phyloP scores from a whole-genome alignment of 2,329 filamentous ascomycete genomes.

The Calonectria montana region DNA sequence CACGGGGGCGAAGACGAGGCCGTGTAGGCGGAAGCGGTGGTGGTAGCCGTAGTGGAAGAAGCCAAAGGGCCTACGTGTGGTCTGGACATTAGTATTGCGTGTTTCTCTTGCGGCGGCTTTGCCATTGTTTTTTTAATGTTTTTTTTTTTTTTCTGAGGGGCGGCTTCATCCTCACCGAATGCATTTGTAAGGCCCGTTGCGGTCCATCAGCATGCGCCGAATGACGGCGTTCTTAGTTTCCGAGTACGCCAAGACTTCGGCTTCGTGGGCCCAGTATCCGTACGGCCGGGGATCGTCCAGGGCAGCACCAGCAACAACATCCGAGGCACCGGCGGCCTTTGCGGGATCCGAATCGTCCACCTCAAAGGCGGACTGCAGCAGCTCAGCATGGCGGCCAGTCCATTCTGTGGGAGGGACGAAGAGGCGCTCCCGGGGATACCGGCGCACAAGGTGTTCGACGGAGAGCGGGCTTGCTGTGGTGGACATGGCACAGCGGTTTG shows the following conservation, averaged over 20 bases:
- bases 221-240: conserved; percentile 37
- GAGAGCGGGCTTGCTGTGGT: neutral
- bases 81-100: neutral
- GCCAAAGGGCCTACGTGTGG: conserved; percentile 31
- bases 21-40: conserved; percentile 37
- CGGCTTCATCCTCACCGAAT: conserved; percentile 24
- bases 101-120: rapidly evolving
- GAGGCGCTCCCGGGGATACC: conserved; percentile 39
- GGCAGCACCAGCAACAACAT: neutral
- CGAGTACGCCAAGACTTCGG: conserved; percentile 33
- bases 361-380: conserved; percentile 32
- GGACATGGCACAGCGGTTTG: neutral
- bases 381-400: conserved; percentile 32
- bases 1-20: conserved; percentile 29
- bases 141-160: rapidly evolving
- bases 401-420: conserved; percentile 40
- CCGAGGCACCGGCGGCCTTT: neutral
- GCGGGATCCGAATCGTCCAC: neutral
- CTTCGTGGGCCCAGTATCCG: conserved; percentile 27
- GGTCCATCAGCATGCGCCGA: conserved; percentile 32
- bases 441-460: conserved; percentile 35
- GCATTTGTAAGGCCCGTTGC: conserved; percentile 32
- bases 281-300: conserved; percentile 19
- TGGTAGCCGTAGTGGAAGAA: conserved; percentile 37
- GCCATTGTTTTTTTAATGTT: neutral